Percentiles rank a stretch among this genome's conserved stretches.
Conservation (phyloP, 2,329 filamentous ascomycete species). For the Incumbomyces lentus region DNA sequence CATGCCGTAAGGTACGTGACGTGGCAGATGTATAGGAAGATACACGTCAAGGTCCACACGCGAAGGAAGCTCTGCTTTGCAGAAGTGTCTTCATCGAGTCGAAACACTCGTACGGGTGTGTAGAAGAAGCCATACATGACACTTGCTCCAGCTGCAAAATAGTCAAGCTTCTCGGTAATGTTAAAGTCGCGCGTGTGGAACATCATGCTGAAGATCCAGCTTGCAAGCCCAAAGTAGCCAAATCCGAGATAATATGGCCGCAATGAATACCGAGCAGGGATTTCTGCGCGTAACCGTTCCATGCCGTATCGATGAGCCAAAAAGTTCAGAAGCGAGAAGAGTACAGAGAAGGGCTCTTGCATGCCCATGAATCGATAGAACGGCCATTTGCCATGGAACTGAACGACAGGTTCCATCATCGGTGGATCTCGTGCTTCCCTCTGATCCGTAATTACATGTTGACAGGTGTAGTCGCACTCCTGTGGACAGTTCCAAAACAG, state of each 20-base stretch:
- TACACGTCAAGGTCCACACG: slow-evolving; percentile 66
- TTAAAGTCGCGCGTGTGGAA: slow-evolving; percentile 87
- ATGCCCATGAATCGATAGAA: slow-evolving; percentile 83
- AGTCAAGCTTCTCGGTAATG: slow-evolving; percentile 86
- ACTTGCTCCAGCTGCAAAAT: slow-evolving; percentile 82
- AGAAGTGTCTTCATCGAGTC: slow-evolving; percentile 55
- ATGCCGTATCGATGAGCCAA: slow-evolving; percentile 74
- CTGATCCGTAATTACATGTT: slow-evolving; percentile 73
- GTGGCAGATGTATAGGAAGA: slow-evolving; percentile 61
- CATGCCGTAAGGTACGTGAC: slow-evolving; percentile 76
- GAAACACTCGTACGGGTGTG: slow-evolving; percentile 68
- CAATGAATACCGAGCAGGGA: slow-evolving; percentile 65
- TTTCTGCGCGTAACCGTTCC: slow-evolving; percentile 53
- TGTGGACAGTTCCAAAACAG: slow-evolving; percentile 84
- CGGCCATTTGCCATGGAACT: slow-evolving; percentile 99
- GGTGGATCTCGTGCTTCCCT: slow-evolving; percentile 57
- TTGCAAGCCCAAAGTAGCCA: slow-evolving; percentile 67
- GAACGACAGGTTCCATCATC: slow-evolving; percentile 59
- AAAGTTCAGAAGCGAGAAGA: slow-evolving; percentile 89
- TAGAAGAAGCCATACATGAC: slow-evolving; percentile 90
- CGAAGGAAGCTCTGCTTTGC: slow-evolving; percentile 48
- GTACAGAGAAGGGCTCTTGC: slow-evolving; percentile 86
- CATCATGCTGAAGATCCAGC: slow-evolving; percentile 80
- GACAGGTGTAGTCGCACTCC: slow-evolving; percentile 97
- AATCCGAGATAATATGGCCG: slow-evolving; percentile 71